phyloP scores from a whole-genome alignment of 805 yeast species.

The Myxozyma monticola region DNA sequence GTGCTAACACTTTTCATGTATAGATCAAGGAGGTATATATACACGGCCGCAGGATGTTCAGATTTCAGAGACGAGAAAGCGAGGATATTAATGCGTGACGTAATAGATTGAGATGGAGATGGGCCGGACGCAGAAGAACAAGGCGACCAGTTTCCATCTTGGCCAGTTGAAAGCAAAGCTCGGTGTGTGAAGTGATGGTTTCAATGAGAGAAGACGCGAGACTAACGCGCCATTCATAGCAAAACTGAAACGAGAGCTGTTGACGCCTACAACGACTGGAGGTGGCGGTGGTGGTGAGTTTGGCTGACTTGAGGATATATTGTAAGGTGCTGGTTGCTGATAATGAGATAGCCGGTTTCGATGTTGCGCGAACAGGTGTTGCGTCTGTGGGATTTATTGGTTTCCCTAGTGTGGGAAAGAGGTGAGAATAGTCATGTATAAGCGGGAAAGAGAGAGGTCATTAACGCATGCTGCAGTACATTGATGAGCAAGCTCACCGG shows the following conservation, averaged over 20 bases:
- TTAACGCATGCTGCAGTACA: constrained; percentile 45
- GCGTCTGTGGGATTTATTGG: constrained; percentile 98
- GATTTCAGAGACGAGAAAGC: background rate
- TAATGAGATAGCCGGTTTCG: constrained; percentile 67
- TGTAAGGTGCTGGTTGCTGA: background rate
- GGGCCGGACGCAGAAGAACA: constrained; percentile 91
- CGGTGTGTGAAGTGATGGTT: constrained; percentile 14
- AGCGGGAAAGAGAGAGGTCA: background rate
- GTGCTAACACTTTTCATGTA: background rate
- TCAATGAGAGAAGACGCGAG: no score
- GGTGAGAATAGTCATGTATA: constrained; percentile 2
- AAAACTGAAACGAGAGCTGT: constrained; percentile 85
- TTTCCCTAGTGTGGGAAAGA: constrained; percentile 87
- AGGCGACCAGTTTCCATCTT: constrained; percentile 95
- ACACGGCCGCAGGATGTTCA: background rate
- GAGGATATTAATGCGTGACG: background rate
- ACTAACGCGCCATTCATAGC: no score
- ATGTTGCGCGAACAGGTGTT: constrained; percentile 98
- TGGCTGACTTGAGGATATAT: background rate
- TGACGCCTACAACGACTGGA: constrained; percentile 65
- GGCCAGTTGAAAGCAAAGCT: constrained; percentile 96
- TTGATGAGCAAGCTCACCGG: constrained; percentile 86
- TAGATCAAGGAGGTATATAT: constrained; percentile 37
- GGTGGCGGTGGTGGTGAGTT: constrained; percentile 77
- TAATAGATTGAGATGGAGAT: constrained; percentile 29